These are phyloP conservation scores for Puccinia hordei DNA, from an alignment of 1,284 basidiomycete species.

Conservation along the genomic window DNA sequence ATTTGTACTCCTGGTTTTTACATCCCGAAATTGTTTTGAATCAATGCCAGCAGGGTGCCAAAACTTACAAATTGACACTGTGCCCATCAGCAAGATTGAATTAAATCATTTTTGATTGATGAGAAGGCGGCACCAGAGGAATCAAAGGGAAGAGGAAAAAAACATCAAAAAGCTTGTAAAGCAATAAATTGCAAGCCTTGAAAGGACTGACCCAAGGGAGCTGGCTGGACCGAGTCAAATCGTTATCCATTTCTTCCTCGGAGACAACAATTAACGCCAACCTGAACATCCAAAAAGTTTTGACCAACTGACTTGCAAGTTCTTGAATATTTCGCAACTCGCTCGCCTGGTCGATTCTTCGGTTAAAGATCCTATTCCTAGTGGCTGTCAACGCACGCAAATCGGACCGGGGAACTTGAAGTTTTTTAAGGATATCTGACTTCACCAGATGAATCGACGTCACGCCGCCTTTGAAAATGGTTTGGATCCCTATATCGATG, in stretches of 20 bases:
- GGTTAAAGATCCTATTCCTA: background rate
- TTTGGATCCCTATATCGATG: background rate
- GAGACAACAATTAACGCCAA: background rate
- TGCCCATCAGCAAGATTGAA: background rate
- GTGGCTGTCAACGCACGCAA: background rate
- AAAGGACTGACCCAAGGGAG: constrained; percentile 7
- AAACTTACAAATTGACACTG: background rate
- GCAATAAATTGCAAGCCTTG: background rate
- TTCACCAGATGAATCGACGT: background rate
- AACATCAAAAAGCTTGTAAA: background rate
- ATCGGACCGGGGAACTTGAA: background rate
- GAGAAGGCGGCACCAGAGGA: background rate
- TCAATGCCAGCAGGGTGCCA: background rate
- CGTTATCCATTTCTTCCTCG: background rate
- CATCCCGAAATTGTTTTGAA: background rate
- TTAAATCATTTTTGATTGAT: background rate
- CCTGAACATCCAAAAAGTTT: constrained; percentile 23
- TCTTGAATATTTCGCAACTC: background rate
- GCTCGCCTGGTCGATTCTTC: background rate
- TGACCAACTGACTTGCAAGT: background rate
- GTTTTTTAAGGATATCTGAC: background rate
- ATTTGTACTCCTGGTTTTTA: background rate
- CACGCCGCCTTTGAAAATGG: background rate
- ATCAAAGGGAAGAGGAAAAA: background rate
- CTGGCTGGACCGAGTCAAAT: background rate